Conservation (phyloP, 306 rosid species). For the Malus sieversii region DNA sequence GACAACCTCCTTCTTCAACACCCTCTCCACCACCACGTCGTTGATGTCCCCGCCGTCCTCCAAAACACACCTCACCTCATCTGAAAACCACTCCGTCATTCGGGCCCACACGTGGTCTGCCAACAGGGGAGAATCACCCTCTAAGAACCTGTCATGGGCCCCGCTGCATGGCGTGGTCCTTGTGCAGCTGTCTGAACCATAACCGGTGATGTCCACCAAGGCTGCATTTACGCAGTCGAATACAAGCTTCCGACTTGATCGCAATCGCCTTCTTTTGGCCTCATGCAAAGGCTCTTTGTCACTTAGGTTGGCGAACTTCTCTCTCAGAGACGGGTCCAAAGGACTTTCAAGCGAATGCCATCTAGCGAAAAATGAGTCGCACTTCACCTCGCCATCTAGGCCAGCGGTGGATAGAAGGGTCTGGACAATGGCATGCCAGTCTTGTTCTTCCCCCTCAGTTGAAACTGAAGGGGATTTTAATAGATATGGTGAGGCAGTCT, state of each 20-base stretch:
- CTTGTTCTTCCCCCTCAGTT: constrained; percentile 49
- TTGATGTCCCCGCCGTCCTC: constrained; percentile 52
- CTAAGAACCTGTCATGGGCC: constrained; percentile 23
- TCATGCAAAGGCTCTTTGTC: constrained; percentile 53
- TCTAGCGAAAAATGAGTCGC: constrained; percentile 32
- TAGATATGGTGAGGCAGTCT: constrained; percentile 36
- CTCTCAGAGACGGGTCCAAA: constrained; percentile 76
- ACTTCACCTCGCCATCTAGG: constrained; percentile 40
- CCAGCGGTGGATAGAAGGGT: constrained; percentile 60
- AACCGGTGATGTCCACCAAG: constrained; percentile 48
- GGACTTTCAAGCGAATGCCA: constrained; percentile 73
- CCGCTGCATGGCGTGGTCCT: constrained; percentile 29
- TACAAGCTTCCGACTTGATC: constrained; percentile 68
- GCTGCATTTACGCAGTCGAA: constrained; percentile 64
- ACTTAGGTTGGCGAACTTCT: constrained; percentile 40
- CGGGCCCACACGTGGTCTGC: constrained; percentile 59
- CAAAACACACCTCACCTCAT: constrained; percentile 38
- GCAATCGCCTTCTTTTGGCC: constrained; percentile 61
- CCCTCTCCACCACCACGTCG: constrained; percentile 70
- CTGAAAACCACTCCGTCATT: constrained; percentile 61
- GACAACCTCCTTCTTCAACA: constrained; percentile 63
- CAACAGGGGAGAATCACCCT: constrained; percentile 33
- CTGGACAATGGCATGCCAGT: constrained; percentile 56
- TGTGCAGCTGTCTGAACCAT: constrained; percentile 27
- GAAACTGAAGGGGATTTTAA: constrained; percentile 45